A percentile compares a stretch with the other conserved stretches of the same genome.
phyloP scores from a whole-genome alignment of 495 filamentous ascomycete species.

The Aspergillus panamensis region DNA sequence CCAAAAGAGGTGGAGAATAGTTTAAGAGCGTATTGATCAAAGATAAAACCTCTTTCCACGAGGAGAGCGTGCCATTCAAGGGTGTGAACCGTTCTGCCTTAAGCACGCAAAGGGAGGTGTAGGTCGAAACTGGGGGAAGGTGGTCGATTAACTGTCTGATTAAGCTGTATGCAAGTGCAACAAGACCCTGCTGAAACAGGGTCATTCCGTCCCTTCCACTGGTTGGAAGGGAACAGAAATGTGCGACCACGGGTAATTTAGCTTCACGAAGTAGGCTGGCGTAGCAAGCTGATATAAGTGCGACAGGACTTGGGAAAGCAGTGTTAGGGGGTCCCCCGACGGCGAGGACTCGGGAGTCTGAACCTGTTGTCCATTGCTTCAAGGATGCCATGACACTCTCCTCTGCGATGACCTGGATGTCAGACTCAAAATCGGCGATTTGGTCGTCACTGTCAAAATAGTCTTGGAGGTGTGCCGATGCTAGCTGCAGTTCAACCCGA shows the following conservation, averaged over 20 bases:
- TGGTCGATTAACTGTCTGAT: slow-evolving; percentile 48
- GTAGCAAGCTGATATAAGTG: slow-evolving; percentile 40
- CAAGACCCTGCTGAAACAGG: slow-evolving; percentile 34
- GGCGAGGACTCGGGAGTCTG: slow-evolving; percentile 38
- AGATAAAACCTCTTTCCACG: slow-evolving; percentile 42
- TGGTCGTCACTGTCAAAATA: slow-evolving; percentile 44
- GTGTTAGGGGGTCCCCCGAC: slow-evolving; percentile 35
- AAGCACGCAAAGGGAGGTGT: slow-evolving; percentile 36
- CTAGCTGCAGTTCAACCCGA: slow-evolving; percentile 40
- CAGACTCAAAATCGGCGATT: slow-evolving; percentile 31
- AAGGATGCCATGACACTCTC: slow-evolving; percentile 33
- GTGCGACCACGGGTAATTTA: slow-evolving; percentile 41
- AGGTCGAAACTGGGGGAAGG: slow-evolving; percentile 40
- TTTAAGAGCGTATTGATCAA: slow-evolving; percentile 40
- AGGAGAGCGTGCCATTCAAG: slow-evolving; percentile 38
- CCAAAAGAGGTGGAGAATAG: slow-evolving; percentile 41
- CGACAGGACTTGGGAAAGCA: slow-evolving; percentile 30
- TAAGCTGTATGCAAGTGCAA: slow-evolving; percentile 46
- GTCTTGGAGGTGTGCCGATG: slow-evolving; percentile 41
- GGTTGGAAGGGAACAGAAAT: slow-evolving; percentile 39
- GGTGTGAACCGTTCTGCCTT: slow-evolving; percentile 38
- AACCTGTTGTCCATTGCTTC: slow-evolving; percentile 37
- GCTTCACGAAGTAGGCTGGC: slow-evolving; percentile 34
- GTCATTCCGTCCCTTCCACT: slow-evolving; percentile 27
- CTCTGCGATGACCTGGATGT: slow-evolving; percentile 33